Evolutionary conservation across 129 eudicot genomes (phyloP).

Genomic region (Centaurea solstitialis): DNA sequence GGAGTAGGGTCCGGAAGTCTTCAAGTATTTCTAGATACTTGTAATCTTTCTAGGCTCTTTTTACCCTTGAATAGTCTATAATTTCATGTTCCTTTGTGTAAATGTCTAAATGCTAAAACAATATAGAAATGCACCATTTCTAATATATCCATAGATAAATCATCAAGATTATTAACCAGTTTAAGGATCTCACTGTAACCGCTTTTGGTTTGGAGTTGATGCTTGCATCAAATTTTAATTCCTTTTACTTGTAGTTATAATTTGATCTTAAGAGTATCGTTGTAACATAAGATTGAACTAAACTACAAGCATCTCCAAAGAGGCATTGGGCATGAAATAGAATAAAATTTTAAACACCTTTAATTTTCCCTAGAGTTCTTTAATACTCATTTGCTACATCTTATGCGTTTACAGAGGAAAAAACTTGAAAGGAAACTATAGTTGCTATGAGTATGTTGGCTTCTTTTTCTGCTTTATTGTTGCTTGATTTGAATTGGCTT

Average conservation of each 20-base stretch:
- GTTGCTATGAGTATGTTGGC: not conserved
- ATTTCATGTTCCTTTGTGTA: not conserved
- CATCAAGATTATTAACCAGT: not conserved
- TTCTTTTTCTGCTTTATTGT: not conserved
- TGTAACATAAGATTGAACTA: not conserved
- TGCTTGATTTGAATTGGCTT: slow-evolving; percentile 4
- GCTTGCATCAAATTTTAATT: not conserved
- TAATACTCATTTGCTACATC: not conserved
- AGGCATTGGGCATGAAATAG: too few relatives aligned
- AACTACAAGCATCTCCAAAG: not conserved
- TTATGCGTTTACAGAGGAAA: not conserved
- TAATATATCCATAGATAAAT: not conserved
- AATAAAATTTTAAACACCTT: not conserved
- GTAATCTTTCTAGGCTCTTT: not conserved
- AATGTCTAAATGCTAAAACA: not conserved
- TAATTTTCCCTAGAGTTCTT: not conserved
- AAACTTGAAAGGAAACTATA: not conserved
- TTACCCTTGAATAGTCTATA: not conserved
- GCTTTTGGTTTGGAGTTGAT: not conserved
- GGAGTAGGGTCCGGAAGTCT: not conserved
- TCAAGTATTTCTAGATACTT: not conserved
- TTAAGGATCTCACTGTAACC: not conserved
- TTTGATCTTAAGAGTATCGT: not conserved
- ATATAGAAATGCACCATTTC: not conserved
- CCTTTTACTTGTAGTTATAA: not conserved